Base-by-base conservation (phyloP, 108 stramenopile genomes). In the Cylindrotheca fusiformis region DNA sequence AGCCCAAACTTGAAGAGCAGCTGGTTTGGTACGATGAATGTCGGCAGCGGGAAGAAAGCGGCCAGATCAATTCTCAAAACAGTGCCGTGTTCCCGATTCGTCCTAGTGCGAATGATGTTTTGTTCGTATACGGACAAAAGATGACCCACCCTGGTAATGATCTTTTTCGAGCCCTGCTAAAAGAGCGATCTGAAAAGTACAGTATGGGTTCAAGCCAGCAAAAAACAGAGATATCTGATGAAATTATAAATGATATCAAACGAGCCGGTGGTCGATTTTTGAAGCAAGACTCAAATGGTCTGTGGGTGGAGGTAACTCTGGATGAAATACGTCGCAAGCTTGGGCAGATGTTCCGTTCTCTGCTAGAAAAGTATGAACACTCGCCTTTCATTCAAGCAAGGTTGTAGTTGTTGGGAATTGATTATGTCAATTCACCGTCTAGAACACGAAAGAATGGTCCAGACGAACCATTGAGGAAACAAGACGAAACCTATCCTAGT, bases 221-320 rank as follows among this genome's bases (percentile, higher is more conserved):
- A 41, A 74, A 79, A 33, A 68, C 68, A 12, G 25, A 28, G 19
- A 52, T 79, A 20, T 49, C 68, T 23, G 33, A 54, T 17, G 62
- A 45, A 31, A 68, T 79, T 30, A 63, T 79, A 22, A 48, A 22
- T 10, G 28, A 36, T 18, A 69, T 79, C 19, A 56, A 72, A 19
- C 5, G 30, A 22, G 32, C 48, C 20, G 69, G 69, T n/a, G 78
- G 78, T 10, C 55, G 68, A 21, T 79, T 79, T 52, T 54, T 79
- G 45, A 62, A 68, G 31, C 64, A 66, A 50, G 33, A 56, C 53
- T 46, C 19, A 18, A 18, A 21, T 17, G 26, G n/a, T n/a, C 20
- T 49, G 18, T 41, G 36, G 36, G 14, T 14, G 10, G 36, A 41
- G 14, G 36, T 41, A 14, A 6, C 36, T 10, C 36, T 41, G 10